Evolutionary conservation across 192 early-diverging fungal species (phyloP), one percentile per base, ranked within the genome.

Genomic region (Bifiguratus adelaidae): DNA sequence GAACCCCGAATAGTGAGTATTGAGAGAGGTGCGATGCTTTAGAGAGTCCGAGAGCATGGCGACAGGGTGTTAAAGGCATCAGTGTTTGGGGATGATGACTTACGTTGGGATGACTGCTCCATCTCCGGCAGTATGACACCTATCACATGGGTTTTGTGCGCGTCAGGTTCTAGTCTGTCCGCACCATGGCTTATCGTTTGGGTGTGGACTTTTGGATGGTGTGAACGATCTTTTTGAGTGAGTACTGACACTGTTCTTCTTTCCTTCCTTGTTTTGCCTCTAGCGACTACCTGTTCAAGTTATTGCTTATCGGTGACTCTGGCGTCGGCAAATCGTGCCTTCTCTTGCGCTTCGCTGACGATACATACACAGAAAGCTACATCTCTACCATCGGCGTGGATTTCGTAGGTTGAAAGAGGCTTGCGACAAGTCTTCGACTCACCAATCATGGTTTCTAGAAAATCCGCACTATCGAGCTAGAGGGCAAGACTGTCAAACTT

Each of bases 301-400:
- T 98, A n/a, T 65, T 98, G 54, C 80, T 98, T 40, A 95, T 98
- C 65, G 95, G 95, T 41, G 95, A 99, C 74, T 92, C 89, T 44
- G 93, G 93, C 51, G 93, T 97, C 19, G 95, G 95, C 50, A 99
- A 99, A 76, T 93, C 90, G 48, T 97, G 91, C 66, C 67, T 99
- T 53, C 73, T 99, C 52, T 77, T 97, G 40, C 86, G 95, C 55
- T 97, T 99, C 66, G 93, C 93, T 1, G 93, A 99, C 68, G 92
- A 97, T 73, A 95, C 92, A 19, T 99, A 95, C 65, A 97, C 93
- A 19, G 93, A 99, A 67, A 89, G 83, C 61, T 97, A 95, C 76
- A 95, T 97, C 69, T 86, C 83, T 50, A 99, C 95, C 53, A 97
- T 97, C 56, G 95, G 95, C 44, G 93, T 99, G 25, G 95, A 99